Conservation (phyloP, 805 yeast species). For the Candida piceae region DNA sequence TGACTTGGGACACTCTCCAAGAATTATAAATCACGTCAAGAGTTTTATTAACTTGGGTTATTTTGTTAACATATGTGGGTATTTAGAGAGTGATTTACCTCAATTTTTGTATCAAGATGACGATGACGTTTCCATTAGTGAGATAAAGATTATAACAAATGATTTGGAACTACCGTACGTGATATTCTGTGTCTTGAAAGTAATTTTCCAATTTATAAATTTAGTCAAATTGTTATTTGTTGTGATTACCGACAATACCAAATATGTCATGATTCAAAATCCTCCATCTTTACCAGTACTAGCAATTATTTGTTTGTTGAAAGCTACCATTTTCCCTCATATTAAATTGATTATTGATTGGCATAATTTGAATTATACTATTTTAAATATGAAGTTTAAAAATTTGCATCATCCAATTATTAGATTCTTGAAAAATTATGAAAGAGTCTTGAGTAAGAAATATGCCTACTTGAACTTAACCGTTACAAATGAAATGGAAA, state of each 20-base stretch:
- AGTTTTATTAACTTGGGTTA: conserved; percentile 69
- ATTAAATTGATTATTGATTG: conserved; percentile 80
- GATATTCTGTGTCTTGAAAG: conserved; percentile 55
- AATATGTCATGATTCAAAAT: conserved; percentile 73
- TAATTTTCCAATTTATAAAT: conserved; percentile 46
- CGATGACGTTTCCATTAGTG: conserved; percentile 40
- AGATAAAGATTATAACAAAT: conserved; percentile 39
- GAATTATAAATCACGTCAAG: conserved; percentile 86
- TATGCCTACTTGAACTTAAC: conserved; percentile 71
- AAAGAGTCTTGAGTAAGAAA: conserved; percentile 49
- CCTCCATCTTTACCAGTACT: conserved; percentile 91
- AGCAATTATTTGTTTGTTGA: conserved; percentile 53
- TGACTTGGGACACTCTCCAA: conserved; percentile 90
- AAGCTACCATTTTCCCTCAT: conserved; percentile 37
- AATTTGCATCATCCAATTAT: conserved; percentile 59
- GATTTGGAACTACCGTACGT: conserved; percentile 43
- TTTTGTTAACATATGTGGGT: conserved; percentile 82
- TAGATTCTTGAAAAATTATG: conserved; percentile 54
- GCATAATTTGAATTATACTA: conserved; percentile 91
- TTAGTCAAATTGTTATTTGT: conserved; percentile 45
- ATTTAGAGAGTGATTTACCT: conserved; percentile 55
- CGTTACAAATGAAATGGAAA: conserved; percentile 72
- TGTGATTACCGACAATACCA: conserved; percentile 53
- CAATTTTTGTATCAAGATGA: conserved; percentile 45
- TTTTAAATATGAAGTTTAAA: conserved; percentile 60